Conservation (phyloP, 2,329 filamentous ascomycete genomes). For the Aspergillus arachidicola region DNA sequence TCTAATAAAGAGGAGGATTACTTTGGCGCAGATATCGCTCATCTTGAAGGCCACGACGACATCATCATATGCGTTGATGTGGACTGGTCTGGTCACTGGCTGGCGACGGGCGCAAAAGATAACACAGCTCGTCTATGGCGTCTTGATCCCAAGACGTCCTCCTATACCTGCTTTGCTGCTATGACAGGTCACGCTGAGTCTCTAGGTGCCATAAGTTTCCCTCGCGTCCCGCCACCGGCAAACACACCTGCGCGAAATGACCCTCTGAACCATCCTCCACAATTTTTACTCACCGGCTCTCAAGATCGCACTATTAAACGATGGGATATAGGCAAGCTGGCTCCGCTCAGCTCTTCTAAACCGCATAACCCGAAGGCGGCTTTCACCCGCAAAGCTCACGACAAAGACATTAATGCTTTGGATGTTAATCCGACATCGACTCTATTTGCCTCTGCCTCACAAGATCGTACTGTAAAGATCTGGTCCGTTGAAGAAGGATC, state of each 20-base stretch:
- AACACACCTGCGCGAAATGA: slow-evolving; percentile 71
- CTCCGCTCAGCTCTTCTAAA: slow-evolving; percentile 48
- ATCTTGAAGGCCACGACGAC: slow-evolving; percentile 88
- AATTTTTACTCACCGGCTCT: slow-evolving; percentile 86
- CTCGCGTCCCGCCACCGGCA: slow-evolving; percentile 67
- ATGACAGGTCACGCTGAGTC: slow-evolving; percentile 95
- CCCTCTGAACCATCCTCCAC: slow-evolving; percentile 76
- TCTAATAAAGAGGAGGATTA: slow-evolving; percentile 54
- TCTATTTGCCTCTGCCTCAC: slow-evolving; percentile 94
- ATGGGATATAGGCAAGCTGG: slow-evolving; percentile 75
- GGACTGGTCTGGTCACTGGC: slow-evolving; percentile 97
- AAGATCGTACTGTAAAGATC: slow-evolving; percentile 96
- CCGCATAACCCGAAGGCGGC: slow-evolving; percentile 56
- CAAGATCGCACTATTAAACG: slow-evolving; percentile 95
- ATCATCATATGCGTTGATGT: slow-evolving; percentile 94
- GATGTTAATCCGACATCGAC: slow-evolving; percentile 73
- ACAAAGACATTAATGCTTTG: slow-evolving; percentile 97
- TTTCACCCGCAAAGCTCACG: slow-evolving; percentile 93
- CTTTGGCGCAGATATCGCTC: slow-evolving; percentile 85
- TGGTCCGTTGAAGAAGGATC: slow-evolving; percentile 91
- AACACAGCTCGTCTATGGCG: slow-evolving; percentile 92
- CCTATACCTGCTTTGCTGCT: slow-evolving; percentile 76
- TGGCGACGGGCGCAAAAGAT: slow-evolving; percentile 94
- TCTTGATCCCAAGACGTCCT: slow-evolving; percentile 73
- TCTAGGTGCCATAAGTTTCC: slow-evolving; percentile 83